These are phyloP conservation scores for Phlebiopsis flavidoalba DNA, from an alignment of 768 basidiomycete species.

Conservation along the genomic window DNA sequence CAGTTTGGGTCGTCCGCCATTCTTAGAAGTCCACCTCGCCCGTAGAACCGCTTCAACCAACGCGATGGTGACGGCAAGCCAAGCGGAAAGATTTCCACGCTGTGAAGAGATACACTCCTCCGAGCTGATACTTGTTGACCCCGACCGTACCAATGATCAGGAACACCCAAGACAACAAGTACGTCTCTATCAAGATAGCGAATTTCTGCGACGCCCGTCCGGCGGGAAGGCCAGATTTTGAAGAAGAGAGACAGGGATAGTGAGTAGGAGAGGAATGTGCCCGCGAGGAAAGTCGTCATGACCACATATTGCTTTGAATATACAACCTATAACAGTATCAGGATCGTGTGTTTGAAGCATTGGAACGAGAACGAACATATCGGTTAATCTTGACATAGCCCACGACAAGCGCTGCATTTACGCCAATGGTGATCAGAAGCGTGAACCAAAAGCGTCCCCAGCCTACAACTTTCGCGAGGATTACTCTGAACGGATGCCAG, in stretches of 20 bases:
- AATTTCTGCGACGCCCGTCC: constrained; percentile 47
- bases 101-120: constrained; percentile 53
- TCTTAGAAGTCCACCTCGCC: constrained; percentile 14
- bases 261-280: constrained; percentile 46
- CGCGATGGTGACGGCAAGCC: constrained; percentile 35
- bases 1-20: constrained; percentile 9
- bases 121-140: constrained; percentile 37
- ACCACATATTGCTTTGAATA: constrained; percentile 55
- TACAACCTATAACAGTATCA: constrained; percentile 40
- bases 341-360: neutral
- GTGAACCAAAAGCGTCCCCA: constrained; percentile 64
- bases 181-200: constrained; percentile 47
- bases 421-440: constrained; percentile 36
- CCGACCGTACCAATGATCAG: constrained; percentile 47
- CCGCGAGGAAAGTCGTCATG: constrained; percentile 40
- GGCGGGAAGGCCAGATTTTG: constrained; percentile 25
- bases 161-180: constrained; percentile 53
- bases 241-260: constrained; percentile 33
- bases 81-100: constrained; percentile 46
- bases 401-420: constrained; percentile 44
- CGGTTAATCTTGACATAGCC: constrained; percentile 55
- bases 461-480: constrained; percentile 34
- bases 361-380: constrained; percentile 40
- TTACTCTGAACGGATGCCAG: constrained; percentile 22
- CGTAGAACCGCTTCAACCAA: constrained; percentile 31